phyloP scores from a whole-genome alignment of 176 grass and related monocot species.

The Ensete glaucum region DNA sequence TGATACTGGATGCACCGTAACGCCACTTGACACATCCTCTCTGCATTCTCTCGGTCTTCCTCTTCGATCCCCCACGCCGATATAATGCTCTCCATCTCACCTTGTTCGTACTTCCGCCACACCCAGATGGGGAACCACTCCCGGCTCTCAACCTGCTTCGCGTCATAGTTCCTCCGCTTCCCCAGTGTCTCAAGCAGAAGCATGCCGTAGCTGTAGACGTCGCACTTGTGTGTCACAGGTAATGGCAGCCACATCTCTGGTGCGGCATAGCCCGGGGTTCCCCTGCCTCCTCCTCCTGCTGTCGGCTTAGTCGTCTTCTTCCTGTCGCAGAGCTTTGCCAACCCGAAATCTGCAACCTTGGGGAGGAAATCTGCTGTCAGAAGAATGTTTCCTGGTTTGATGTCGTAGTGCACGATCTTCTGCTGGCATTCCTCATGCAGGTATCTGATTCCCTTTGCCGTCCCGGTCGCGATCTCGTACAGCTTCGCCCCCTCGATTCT shows the following conservation, averaged over 20 bases:
- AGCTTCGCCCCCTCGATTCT: not conserved
- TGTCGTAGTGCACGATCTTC: slow-evolving; percentile 23
- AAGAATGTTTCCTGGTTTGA: slow-evolving; percentile 22
- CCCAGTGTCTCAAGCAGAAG: slow-evolving; percentile 8
- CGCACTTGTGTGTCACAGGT: not conserved
- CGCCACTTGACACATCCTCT: slow-evolving; percentile 4
- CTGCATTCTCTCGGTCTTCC: not conserved
- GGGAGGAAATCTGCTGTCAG: slow-evolving; percentile 1
- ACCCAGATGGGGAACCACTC: slow-evolving; percentile 7
- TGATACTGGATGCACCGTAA: not conserved
- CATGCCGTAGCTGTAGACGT: slow-evolving; percentile 15
- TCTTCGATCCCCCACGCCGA: not conserved
- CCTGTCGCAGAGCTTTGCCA: slow-evolving; percentile 10
- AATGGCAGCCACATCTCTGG: slow-evolving; percentile 7
- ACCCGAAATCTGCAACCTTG: slow-evolving; percentile 17
- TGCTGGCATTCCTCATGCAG: slow-evolving; percentile 19
- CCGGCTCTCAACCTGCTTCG: not conserved
- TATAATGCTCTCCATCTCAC: not conserved
- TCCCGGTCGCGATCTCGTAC: slow-evolving; percentile 2
- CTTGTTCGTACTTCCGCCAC: not conserved
- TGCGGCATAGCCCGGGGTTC: slow-evolving; percentile 2
- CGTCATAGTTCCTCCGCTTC: not conserved
- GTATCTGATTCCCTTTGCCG: slow-evolving; percentile 21
- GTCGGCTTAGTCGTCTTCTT: not conserved
- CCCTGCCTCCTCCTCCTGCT: not conserved